phyloP scores from a whole-genome alignment of 805 yeast species.

The Ogataea wickerhamii region DNA sequence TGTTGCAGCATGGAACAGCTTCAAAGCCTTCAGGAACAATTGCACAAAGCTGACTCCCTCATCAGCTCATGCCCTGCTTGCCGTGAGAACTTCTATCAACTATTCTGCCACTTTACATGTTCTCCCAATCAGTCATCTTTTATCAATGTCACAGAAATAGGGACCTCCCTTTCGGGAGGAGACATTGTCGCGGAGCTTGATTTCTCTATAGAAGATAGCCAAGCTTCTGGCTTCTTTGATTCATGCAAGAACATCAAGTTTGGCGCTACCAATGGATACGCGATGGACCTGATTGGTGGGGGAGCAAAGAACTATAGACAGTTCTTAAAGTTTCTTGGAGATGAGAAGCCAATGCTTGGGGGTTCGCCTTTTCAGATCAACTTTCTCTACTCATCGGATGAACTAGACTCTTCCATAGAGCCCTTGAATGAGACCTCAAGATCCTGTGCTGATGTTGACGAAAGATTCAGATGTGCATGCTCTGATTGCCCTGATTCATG shows the following conservation, averaged over 20 bases:
- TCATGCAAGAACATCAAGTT: slow-evolving; percentile 89
- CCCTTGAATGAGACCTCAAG: slow-evolving; percentile 29
- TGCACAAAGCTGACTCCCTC: slow-evolving; percentile 72
- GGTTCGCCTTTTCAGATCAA: slow-evolving; percentile 96
- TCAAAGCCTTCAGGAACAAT: slow-evolving; percentile 48
- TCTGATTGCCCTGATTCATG: slow-evolving; percentile 84
- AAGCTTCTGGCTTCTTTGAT: slow-evolving; percentile 67
- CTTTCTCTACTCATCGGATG: slow-evolving; percentile 44
- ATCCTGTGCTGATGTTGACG: slow-evolving; percentile 56
- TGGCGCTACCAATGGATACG: slow-evolving; percentile 91
- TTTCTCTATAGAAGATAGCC: slow-evolving; percentile 52
- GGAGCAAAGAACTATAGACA: slow-evolving; percentile 75
- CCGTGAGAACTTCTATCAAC: slow-evolving; percentile 72
- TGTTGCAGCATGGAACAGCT: slow-evolving; percentile 76
- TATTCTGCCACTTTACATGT: slow-evolving; percentile 88
- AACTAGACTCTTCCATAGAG: slow-evolving; percentile 22
- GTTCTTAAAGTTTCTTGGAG: slow-evolving; percentile 87
- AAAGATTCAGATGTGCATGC: slow-evolving; percentile 74
- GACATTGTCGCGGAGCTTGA: slow-evolving; percentile 70
- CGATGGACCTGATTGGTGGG: slow-evolving; percentile 98
- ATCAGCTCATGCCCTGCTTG: slow-evolving; percentile 96
- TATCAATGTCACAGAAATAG: slow-evolving; percentile 59
- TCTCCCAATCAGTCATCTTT: slow-evolving; percentile 78
- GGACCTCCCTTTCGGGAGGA: slow-evolving; percentile 44
- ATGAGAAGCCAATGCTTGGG: slow-evolving; percentile 88